Base-by-base conservation (phyloP, 331 rosid species). In the Prunus yedoensis region DNA sequence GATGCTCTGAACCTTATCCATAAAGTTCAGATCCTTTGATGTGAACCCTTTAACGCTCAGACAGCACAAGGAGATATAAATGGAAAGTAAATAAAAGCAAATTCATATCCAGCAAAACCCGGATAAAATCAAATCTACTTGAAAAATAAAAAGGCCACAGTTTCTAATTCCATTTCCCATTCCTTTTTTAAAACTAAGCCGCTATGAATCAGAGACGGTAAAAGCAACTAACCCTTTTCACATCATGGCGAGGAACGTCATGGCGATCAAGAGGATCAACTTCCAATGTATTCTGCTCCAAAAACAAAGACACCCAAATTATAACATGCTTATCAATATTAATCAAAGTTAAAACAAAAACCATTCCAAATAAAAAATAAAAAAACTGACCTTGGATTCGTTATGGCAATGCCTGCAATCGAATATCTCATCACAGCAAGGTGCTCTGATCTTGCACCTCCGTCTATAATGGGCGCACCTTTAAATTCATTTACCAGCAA, bases 401-500 rank as follows among this genome's bases (percentile, higher is more conserved):
- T 89, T 89, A 78, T 91, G 97, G 71, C 97, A 91, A 81, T 89
- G 96, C 74, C 93, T 88, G 87, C 96, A 91, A 63, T 79, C 76
- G 46, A 89, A 91, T 30, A 88, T 66, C 86, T 89, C 89, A 75
- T 83, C 80, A 80, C 96, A 91, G 63, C 98, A 93, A 0, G 98
- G 96, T 21, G 98, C 88, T 82, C 84, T 62, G 80, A 91, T 91
- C 79, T 87, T 91, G 84, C 96, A 91, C 80, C 89, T 83, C 84
- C 98, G 88, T 63, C 85, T 83, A 74, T 91, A 89, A 81, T 89
- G 97, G 9, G 57, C 50, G 82, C 98, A 93, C 67, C 97, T 91
- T 15, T 57, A 79, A 53, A 20, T 43, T 17, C 18, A 20, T 20
- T 50, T 18, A 70, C 58, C 53, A 23, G 3, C 30, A 30, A 15